A percentile compares a stretch with the other conserved stretches of the same genome.
These are phyloP conservation scores for Oryza brachyantha DNA, from an alignment of 176 grass and related monocot genomes.

Conservation along the genomic window DNA sequence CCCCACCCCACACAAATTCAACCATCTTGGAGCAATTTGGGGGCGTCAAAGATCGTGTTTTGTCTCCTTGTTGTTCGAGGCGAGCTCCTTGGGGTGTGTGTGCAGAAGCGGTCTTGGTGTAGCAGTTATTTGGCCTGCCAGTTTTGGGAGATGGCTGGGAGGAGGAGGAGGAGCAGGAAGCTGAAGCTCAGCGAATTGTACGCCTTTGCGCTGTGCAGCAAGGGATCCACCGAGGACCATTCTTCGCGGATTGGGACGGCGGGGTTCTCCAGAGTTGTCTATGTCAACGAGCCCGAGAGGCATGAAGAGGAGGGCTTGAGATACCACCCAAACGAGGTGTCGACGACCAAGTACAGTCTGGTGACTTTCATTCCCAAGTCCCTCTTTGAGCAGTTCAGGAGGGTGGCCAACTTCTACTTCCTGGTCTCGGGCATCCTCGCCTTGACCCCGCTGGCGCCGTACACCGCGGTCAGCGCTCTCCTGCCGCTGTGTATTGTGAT, in stretches of 20 bases:
- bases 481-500: constrained; percentile 68
- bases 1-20: neutral
- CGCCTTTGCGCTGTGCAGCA: constrained; percentile 53
- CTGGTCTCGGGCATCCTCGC: constrained; percentile 73
- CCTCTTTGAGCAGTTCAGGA: constrained; percentile 98
- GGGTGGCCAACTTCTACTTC: constrained; percentile 98
- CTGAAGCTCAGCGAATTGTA: constrained; percentile 57
- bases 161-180: constrained; percentile 38
- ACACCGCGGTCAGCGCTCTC: constrained; percentile 65
- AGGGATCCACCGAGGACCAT: constrained; percentile 53
- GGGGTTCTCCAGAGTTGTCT: constrained; percentile 83
- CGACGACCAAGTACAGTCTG: constrained; percentile 77
- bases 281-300: constrained; percentile 54
- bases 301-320: constrained; percentile 33
- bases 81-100: neutral
- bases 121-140: neutral
- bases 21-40: neutral
- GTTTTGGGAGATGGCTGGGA: constrained; percentile 26
- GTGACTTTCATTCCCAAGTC: constrained; percentile 88
- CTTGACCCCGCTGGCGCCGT: constrained; percentile 69
- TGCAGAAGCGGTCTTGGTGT: neutral
- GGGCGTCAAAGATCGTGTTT: neutral
- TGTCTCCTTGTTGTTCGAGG: neutral
- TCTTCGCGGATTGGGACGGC: constrained; percentile 55
- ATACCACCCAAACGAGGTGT: constrained; percentile 61